A percentile compares a stretch with the other conserved stretches of the same genome.
phyloP scores from a whole-genome alignment of 2,329 filamentous ascomycete species.

The Exophiala calicioides region DNA sequence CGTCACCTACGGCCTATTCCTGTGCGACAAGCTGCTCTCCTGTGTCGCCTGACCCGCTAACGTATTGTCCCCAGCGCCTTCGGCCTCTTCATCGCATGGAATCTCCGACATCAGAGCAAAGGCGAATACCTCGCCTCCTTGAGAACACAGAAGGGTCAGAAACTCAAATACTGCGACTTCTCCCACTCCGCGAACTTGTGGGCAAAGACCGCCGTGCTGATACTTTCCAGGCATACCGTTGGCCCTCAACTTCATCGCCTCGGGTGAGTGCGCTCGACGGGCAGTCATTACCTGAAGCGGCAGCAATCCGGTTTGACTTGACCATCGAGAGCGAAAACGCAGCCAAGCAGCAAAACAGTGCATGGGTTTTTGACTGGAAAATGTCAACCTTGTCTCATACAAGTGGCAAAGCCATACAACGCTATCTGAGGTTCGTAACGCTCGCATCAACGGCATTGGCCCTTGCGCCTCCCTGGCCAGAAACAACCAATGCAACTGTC shows the following conservation, averaged over 20 bases:
- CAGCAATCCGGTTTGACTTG: constrained; percentile 47
- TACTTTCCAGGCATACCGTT: constrained; percentile 67
- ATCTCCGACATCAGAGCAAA: constrained; percentile 63
- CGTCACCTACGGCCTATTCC: constrained; percentile 72
- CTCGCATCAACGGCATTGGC: constrained; percentile 30
- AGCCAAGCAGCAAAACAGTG: constrained; percentile 2
- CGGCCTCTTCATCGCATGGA: constrained; percentile 61
- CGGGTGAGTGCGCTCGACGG: constrained; percentile 68
- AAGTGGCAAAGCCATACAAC: no score
- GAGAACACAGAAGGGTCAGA: constrained; percentile 75
- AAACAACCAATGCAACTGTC: neutral
- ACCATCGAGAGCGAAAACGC: constrained; percentile 4
- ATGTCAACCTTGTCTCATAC: no score
- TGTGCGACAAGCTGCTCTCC: constrained; percentile 54
- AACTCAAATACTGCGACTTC: constrained; percentile 1
- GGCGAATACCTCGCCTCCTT: constrained; percentile 73
- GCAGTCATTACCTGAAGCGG: constrained; percentile 56
- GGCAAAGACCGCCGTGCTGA: constrained; percentile 27
- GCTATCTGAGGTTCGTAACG: constrained; percentile 34
- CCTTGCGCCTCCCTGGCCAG: constrained; percentile 18
- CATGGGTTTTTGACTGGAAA: constrained; percentile 19
- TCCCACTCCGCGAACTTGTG: neutral
- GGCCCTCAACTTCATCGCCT: constrained; percentile 86
- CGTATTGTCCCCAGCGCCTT: constrained; percentile 53
- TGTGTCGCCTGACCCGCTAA: constrained; percentile 13